Conservation (phyloP, 257 asterid species). For the Lithospermum erythrorhizon region DNA sequence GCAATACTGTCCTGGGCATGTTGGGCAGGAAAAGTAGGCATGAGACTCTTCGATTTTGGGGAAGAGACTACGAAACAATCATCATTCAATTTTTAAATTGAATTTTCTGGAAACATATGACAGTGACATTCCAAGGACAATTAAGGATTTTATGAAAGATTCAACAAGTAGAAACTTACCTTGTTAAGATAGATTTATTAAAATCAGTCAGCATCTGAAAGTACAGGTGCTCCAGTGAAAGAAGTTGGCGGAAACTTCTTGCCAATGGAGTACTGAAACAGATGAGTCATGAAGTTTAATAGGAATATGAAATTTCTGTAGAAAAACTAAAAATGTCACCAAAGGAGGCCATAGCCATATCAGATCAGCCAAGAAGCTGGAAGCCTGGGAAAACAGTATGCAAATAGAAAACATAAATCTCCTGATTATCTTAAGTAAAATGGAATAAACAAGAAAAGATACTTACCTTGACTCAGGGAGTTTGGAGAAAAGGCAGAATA, state of each 20-base stretch:
- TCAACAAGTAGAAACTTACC: conserved; percentile 25
- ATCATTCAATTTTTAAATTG: background rate
- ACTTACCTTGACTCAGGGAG: conserved; percentile 84
- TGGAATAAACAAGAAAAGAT: conserved; percentile 16
- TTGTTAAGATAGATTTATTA: conserved; percentile 57
- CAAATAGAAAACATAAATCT: conserved; percentile 41
- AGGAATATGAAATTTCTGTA: conserved; percentile 28
- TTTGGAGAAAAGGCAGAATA: conserved; percentile 79
- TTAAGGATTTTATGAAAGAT: background rate
- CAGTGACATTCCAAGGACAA: no score
- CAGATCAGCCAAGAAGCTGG: conserved; percentile 92
- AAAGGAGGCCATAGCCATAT: conserved; percentile 57
- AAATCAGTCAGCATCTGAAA: conserved; percentile 89
- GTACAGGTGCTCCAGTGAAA: conserved; percentile 65
- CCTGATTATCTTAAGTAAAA: conserved; percentile 7
- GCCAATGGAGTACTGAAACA: conserved; percentile 62
- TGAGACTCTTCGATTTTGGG: conserved; percentile 78
- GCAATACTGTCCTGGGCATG: conserved; percentile 71
- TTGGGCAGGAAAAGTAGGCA: conserved; percentile 96
- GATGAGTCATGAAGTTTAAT: conserved; percentile 29
- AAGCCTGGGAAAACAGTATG: conserved; percentile 79
- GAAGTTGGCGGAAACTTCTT: conserved; percentile 60
- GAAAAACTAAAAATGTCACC: conserved; percentile 30
- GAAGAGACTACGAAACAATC: conserved; percentile 91
- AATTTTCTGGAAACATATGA: background rate